Evolutionary conservation across 352 stramenopile genomes (phyloP).

Genomic region (Globisporangium sylvaticum): DNA sequence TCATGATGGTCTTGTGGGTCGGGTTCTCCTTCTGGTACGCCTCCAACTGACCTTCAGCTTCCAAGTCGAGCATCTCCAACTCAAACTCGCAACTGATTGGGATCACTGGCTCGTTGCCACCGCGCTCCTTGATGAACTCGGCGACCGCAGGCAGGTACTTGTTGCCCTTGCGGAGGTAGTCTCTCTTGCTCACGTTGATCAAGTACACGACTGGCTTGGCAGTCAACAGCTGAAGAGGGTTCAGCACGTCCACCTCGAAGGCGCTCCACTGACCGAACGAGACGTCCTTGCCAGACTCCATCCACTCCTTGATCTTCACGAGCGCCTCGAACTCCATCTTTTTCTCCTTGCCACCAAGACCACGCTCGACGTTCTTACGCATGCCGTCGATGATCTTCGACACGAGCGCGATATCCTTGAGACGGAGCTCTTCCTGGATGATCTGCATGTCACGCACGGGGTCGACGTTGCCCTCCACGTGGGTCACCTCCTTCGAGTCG

Average conservation of each 20-base stretch:
- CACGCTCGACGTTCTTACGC: constrained; percentile 87
- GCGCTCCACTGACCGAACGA: constrained; percentile 88
- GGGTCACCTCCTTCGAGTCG: constrained; percentile 96
- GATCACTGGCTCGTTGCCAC: constrained; percentile 95
- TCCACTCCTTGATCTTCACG: constrained; percentile 75
- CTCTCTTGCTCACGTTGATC: constrained; percentile 98
- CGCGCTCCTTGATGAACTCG: constrained; percentile 95
- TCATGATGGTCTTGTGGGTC: constrained; percentile 90
- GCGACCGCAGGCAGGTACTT: constrained; percentile 98
- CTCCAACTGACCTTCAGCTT: constrained; percentile 48
- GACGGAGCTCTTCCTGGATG: constrained; percentile 97
- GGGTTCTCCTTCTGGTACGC: constrained; percentile 81
- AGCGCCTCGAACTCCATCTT: constrained; percentile 92
- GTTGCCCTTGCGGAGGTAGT: constrained; percentile 98
- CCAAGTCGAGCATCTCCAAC: constrained; percentile 88
- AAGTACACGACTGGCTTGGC: constrained; percentile 98
- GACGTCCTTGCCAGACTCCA: constrained; percentile 88
- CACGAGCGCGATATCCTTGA: constrained; percentile 96
- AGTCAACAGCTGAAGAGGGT: constrained; percentile 90
- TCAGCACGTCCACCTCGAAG: constrained; percentile 89
- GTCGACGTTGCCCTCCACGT: constrained; percentile 99
- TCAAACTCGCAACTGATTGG: constrained; percentile 99
- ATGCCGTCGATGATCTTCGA: constrained; percentile 69
- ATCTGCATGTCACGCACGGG: constrained; percentile 98
- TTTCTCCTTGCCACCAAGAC: constrained; percentile 91